phyloP scores from a whole-genome alignment of 176 grass and related monocot genomes.

The Echinochloa phyllopogon region DNA sequence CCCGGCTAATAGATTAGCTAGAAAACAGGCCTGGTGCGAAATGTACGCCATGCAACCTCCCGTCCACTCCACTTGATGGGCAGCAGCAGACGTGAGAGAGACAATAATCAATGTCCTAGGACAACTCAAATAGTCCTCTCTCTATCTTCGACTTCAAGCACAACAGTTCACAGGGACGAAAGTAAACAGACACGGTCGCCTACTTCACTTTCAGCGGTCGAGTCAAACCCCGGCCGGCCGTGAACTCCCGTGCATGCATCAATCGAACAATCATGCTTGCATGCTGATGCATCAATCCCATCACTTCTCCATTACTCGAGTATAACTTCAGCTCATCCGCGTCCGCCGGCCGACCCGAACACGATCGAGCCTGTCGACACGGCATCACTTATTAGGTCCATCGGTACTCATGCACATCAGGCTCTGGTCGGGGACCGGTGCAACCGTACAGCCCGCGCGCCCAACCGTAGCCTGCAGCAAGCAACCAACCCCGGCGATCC shows the following conservation, averaged over 20 bases:
- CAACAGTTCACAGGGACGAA: neutral
- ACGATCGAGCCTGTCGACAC: neutral
- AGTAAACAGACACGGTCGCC: too few relatives aligned
- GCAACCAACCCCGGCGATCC: constrained; percentile 32
- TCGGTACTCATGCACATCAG: neutral
- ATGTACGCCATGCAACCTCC: too few relatives aligned
- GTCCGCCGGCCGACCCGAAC: too few relatives aligned
- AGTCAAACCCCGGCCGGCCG: neutral
- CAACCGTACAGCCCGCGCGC: neutral
- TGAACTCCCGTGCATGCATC: neutral
- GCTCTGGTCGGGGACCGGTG: neutral
- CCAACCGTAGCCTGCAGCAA: constrained; percentile 6
- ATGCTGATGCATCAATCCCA: too few relatives aligned
- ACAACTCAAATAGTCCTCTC: neutral
- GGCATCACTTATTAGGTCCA: neutral
- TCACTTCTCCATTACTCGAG: neutral
- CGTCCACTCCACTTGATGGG: too few relatives aligned
- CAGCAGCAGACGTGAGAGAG: neutral
- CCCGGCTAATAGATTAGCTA: too few relatives aligned
- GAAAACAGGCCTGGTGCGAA: too few relatives aligned
- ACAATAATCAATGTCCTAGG: neutral
- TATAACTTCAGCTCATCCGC: neutral
- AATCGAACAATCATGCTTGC: too few relatives aligned
- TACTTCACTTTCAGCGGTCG: neutral
- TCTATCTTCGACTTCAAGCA: neutral